Evolutionary conservation across 495 filamentous ascomycete genomes (phyloP), one percentile per base, ranked within the genome.

Genomic region (Penicillium turbatum): DNA sequence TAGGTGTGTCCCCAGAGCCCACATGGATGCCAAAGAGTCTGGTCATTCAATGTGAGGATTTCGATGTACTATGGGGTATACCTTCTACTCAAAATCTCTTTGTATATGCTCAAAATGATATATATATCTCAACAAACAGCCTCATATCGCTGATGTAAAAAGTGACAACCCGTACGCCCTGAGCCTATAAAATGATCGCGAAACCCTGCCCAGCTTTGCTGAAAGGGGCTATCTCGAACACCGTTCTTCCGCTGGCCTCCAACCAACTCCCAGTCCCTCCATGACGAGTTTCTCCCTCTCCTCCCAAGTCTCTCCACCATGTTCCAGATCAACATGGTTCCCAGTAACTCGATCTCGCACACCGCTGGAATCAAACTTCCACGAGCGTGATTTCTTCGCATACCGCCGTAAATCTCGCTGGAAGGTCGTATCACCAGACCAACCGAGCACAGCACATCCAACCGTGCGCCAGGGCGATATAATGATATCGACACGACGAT

Each of bases 341-440:
- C 88, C 88, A 39, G 83, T 81, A 17, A 41, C 65, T 19, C 85
- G 73, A 63, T 82, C 84, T 47, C 90, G 77, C 2, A 97, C 79
- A 0, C 95, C 95, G 62, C 87, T 95, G 30, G 87, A 90, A 63
- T 96, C 90, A 66, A 99, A 97, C 68, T 92, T 95, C 79, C 88
- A 87, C 9, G 72, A 71, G 55, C 80, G 81, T 39, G 76, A 76
- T 48, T 84, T 80, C 72, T 91, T 95, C 44, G 85, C 86, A 66
- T 89, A 92, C 44, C 85, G 70, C 35, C 91, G 72, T 49, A 99
- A 62, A 67, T 99, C 93, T 29, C 95, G 74, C 73, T 96, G 82
- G 62, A 96, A 99, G 0, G 91, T 96, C 5, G 83, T 89, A 8
- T 85, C 95, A 2, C 89, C 88, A 12, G 86, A 85, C 95, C 92